Conservation (phyloP, 169 alveolate genomes). For the Plasmodium sp. region DNA sequence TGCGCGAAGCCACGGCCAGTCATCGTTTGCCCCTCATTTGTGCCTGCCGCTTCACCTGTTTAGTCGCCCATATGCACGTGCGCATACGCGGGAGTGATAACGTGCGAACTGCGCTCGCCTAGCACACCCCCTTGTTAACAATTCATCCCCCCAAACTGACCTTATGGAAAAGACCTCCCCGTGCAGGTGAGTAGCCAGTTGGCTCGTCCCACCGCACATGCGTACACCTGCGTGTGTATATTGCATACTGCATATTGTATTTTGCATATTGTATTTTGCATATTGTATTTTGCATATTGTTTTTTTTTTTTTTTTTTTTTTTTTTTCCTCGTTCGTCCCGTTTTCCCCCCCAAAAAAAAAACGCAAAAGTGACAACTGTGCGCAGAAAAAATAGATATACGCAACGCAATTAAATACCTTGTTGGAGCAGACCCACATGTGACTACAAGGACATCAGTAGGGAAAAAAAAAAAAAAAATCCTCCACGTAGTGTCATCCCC, state of each 20-base stretch:
- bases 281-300: neutral
- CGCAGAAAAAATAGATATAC: neutral
- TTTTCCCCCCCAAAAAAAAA: neutral
- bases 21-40: neutral
- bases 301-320: too few species aligned
- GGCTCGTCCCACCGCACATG: neutral
- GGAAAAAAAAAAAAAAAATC: neutral
- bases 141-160: neutral
- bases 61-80: neutral
- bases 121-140: neutral
- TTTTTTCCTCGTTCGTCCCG: neutral
- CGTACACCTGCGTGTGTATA: neutral
- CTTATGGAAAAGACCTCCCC: neutral
- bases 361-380: neutral
- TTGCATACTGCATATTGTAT: too few species aligned
- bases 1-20: neutral
- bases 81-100: neutral
- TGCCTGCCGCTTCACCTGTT: neutral
- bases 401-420: neutral
- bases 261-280: neutral
- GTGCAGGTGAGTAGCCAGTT: neutral
- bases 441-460: neutral
- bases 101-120: neutral
- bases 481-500: neutral
- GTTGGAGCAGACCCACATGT: neutral